Evolutionary conservation across 2,329 filamentous ascomycete species (phyloP).

Genomic region (Epichloe amarillans): DNA sequence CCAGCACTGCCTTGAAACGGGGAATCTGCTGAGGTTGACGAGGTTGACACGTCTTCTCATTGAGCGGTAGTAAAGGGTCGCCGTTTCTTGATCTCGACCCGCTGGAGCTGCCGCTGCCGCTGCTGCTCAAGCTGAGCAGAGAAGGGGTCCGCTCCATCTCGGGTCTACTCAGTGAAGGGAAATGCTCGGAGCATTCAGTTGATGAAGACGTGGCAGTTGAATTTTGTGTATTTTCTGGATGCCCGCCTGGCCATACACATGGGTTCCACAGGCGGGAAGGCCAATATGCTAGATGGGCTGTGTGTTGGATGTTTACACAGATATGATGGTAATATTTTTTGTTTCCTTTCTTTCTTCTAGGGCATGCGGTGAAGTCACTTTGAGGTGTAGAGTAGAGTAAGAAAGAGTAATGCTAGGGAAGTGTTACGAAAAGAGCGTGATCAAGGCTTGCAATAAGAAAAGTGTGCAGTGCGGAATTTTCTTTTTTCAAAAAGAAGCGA

Average conservation of each 20-base stretch:
- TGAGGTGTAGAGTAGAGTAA: not conserved
- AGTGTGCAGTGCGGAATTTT: not conserved
- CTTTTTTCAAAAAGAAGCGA: not conserved
- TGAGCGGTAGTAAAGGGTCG: constrained; percentile 21
- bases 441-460: not conserved
- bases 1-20: constrained; percentile 31
- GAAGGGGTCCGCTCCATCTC: constrained; percentile 17
- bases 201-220: not conserved
- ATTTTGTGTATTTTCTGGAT: not conserved
- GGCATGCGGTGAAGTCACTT: not conserved
- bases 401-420: not conserved
- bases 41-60: constrained; percentile 19
- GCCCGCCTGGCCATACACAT: too few species aligned
- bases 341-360: not conserved
- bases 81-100: constrained; percentile 17
- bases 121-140: constrained; percentile 22
- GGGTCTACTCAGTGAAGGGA: not conserved
- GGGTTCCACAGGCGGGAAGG: too few species aligned
- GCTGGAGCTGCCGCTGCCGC: constrained; percentile 22
- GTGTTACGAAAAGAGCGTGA: not conserved
- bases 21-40: constrained; percentile 26
- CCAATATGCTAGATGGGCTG: not conserved
- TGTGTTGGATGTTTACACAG: not conserved
- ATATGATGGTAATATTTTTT: too few species aligned
- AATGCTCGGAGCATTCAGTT: not conserved